Evolutionary conservation across 2,329 filamentous ascomycete genomes (phyloP).

Genomic region (Herpotrichia juniperi): DNA sequence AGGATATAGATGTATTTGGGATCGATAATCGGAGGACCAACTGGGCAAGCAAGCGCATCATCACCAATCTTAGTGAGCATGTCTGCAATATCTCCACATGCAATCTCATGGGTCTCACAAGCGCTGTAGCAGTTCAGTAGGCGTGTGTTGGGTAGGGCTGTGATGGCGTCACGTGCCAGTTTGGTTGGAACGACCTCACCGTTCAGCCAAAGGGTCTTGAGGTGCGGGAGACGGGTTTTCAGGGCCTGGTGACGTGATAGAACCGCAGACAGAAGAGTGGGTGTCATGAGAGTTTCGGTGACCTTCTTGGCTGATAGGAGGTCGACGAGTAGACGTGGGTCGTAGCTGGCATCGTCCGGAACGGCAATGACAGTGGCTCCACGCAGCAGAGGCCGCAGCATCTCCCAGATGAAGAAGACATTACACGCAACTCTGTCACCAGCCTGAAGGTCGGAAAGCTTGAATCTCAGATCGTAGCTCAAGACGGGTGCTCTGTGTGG

Average conservation of each 20-base stretch:
- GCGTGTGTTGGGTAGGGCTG: constrained; percentile 70
- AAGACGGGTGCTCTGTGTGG: constrained; percentile 75
- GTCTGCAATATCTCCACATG: constrained; percentile 74
- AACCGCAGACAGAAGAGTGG: constrained; percentile 76
- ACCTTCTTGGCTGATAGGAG: constrained; percentile 69
- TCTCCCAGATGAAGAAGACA: constrained; percentile 88
- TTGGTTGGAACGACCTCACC: constrained; percentile 84
- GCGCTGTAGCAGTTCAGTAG: constrained; percentile 83
- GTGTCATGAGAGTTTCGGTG: constrained; percentile 84
- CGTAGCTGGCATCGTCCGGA: constrained; percentile 78
- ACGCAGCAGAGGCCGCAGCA: constrained; percentile 74
- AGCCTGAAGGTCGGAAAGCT: constrained; percentile 69
- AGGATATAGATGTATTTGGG: constrained; percentile 74
- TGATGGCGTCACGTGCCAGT: constrained; percentile 70
- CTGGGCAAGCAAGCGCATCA: constrained; percentile 73
- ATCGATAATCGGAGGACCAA: constrained; percentile 70
- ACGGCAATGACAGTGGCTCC: constrained; percentile 78
- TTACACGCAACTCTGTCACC: constrained; percentile 86
- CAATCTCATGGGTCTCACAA: constrained; percentile 81
- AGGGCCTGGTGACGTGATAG: constrained; percentile 72
- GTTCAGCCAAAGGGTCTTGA: constrained; percentile 79
- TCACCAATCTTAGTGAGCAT: constrained; percentile 64
- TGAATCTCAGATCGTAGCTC: constrained; percentile 76
- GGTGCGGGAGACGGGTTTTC: constrained; percentile 65
- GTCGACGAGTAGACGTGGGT: constrained; percentile 75